These are phyloP conservation scores for Rhizophora mangle DNA, from an alignment of 345 rosid species.

Conservation along the genomic window DNA sequence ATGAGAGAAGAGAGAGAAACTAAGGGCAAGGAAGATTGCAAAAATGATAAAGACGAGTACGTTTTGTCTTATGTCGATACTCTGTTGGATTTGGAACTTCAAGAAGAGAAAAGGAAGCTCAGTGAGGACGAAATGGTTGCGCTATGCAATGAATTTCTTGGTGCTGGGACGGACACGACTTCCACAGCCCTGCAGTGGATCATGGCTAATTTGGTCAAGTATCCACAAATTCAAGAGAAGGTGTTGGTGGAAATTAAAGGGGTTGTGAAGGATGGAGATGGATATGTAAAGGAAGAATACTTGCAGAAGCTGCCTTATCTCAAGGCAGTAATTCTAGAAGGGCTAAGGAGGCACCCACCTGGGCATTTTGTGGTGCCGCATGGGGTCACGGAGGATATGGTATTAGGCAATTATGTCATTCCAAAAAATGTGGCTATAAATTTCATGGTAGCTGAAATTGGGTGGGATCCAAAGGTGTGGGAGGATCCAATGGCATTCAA, in stretches of 20 bases:
- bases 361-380: constrained; percentile 14
- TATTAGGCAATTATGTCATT: background rate
- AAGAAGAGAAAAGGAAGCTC: constrained; percentile 20
- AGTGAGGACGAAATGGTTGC: background rate
- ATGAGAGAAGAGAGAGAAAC: background rate
- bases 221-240: constrained; percentile 19
- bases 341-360: constrained; percentile 20
- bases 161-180: constrained; percentile 19
- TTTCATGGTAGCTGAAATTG: constrained; percentile 20
- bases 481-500: constrained; percentile 23
- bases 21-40: background rate
- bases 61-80: constrained; percentile 17
- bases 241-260: constrained; percentile 9
- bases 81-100: constrained; percentile 14
- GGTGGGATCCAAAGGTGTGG: constrained; percentile 19
- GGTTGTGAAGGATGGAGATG: background rate
- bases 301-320: constrained; percentile 15
- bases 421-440: constrained; percentile 11
- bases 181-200: constrained; percentile 19
- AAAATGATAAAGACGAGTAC: background rate
- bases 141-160: constrained; percentile 17
- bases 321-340: constrained; percentile 19
- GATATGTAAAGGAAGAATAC: constrained; percentile 9
- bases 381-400: constrained; percentile 7
- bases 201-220: constrained; percentile 20